Evolutionary conservation across 2,329 filamentous ascomycete species (phyloP).

Genomic region (Ophiostoma novo-ulmi): DNA sequence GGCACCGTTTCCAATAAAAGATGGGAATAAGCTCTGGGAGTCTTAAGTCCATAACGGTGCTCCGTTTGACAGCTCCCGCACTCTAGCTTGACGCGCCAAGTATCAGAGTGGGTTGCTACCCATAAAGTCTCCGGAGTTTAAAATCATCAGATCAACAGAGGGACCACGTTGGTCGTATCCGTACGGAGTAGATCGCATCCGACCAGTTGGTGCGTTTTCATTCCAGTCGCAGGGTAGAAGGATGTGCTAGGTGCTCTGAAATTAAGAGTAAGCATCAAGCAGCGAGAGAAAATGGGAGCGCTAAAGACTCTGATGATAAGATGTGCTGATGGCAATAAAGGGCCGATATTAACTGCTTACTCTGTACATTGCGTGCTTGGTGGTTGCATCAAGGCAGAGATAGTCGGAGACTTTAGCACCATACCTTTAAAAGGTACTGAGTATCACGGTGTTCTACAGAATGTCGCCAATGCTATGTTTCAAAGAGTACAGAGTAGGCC

Average conservation of each 20-base stretch:
- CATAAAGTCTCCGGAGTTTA: slow-evolving; percentile 3
- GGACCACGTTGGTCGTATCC: slow-evolving; percentile 3
- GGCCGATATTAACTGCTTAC: not conserved
- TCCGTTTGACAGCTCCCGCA: not conserved
- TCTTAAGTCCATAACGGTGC: not conserved
- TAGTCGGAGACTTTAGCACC: not conserved
- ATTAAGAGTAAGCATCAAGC: not conserved
- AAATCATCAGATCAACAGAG: slow-evolving; percentile 2
- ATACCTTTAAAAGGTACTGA: not conserved
- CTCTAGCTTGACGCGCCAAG: not conserved
- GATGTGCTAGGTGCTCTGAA: no score
- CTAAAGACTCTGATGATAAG: not conserved
- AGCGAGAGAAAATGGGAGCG: not conserved
- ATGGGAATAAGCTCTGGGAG: not conserved
- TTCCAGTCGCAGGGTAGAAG: not conserved
- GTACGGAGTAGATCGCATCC: not conserved
- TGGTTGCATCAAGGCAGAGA: not conserved
- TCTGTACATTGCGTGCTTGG: not conserved
- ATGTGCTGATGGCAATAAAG: not conserved
- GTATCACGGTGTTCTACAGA: not conserved
- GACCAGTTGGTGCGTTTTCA: not conserved
- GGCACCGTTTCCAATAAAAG: not conserved
- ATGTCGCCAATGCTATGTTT: not conserved
- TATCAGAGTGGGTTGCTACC: not conserved
- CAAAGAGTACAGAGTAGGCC: not conserved